phyloP scores from a whole-genome alignment of 352 stramenopile genomes.

The Globisporangium polare region DNA sequence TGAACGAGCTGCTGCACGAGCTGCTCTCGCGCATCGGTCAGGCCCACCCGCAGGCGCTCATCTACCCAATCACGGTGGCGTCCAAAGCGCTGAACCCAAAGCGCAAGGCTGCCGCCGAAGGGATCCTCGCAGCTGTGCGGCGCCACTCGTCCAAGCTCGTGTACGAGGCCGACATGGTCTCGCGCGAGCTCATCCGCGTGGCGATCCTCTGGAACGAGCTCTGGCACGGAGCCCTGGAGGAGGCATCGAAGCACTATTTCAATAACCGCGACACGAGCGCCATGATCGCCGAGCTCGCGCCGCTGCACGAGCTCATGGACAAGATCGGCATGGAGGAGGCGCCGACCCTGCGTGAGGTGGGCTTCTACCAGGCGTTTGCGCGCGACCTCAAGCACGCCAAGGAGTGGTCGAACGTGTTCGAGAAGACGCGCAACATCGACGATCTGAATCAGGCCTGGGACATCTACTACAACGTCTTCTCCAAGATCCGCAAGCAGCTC shows the following conservation, averaged over 20 bases:
- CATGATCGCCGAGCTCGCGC: slow-evolving; percentile 96
- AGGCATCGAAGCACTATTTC: slow-evolving; percentile 98
- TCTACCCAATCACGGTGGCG: slow-evolving; percentile 98
- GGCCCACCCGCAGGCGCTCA: slow-evolving; percentile 97
- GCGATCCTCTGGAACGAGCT: slow-evolving; percentile 99
- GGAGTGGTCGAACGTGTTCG: slow-evolving; percentile 79
- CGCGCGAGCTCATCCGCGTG: slow-evolving; percentile 98
- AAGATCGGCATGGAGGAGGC: slow-evolving; percentile 68
- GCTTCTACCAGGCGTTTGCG: slow-evolving; percentile 90
- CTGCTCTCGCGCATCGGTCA: slow-evolving; percentile 92
- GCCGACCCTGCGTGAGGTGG: slow-evolving; percentile 80
- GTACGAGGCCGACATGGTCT: slow-evolving; percentile 95
- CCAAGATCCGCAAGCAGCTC: slow-evolving; percentile 90
- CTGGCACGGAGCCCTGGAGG: slow-evolving; percentile 97
- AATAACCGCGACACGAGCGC: slow-evolving; percentile 94
- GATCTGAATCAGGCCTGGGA: slow-evolving; percentile 95
- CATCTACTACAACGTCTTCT: slow-evolving; percentile 99
- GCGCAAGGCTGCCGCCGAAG: slow-evolving; percentile 90
- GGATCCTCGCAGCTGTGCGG: slow-evolving; percentile 94
- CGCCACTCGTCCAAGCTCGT: slow-evolving; percentile 95
- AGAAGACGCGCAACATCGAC: slow-evolving; percentile 72
- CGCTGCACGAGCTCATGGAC: slow-evolving; percentile 92
- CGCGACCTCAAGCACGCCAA: slow-evolving; percentile 88
- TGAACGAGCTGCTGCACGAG: slow-evolving; percentile 77
- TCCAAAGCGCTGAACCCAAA: slow-evolving; percentile 93